Percentiles rank a stretch among this genome's conserved stretches.
These are phyloP conservation scores for Crucihimalaya himalaica DNA, from an alignment of 345 rosid genomes.

Conservation along the genomic window DNA sequence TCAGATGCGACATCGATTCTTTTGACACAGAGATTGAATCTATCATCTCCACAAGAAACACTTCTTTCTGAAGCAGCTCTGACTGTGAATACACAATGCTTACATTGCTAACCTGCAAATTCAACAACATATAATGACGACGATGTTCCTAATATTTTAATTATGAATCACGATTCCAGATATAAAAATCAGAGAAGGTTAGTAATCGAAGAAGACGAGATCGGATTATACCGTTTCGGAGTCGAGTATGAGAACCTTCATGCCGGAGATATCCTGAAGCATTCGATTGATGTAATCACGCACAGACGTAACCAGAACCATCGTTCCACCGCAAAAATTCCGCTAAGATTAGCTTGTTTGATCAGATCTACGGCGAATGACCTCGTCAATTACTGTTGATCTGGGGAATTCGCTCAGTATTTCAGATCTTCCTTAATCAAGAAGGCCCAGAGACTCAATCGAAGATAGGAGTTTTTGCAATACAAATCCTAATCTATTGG, in stretches of 20 bases:
- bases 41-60: conserved; percentile 84
- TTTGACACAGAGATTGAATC: conserved; percentile 79
- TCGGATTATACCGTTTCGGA: conserved; percentile 71
- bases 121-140: conserved; percentile 1
- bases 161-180: not conserved
- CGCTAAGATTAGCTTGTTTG: not conserved
- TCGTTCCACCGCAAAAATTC: conserved; percentile 30
- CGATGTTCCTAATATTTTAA: not conserved
- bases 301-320: conserved; percentile 80
- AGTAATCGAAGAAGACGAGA: conserved; percentile 10
- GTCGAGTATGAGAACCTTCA: conserved; percentile 98
- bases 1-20: conserved; percentile 93
- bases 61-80: conserved; percentile 94
- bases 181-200: not conserved
- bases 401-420: not conserved
- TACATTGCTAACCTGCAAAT: conserved; percentile 74
- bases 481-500: not conserved
- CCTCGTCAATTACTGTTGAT: not conserved
- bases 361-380: conserved; percentile 36
- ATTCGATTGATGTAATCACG: conserved; percentile 93
- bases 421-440: conserved; percentile 32
- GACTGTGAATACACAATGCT: conserved; percentile 95
- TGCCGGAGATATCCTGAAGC: conserved; percentile 97
- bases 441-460: not conserved
- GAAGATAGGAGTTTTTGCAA: not conserved